Evolutionary conservation across 208 protist species (phyloP).

Genomic region (Trypanosoma cruzi): DNA sequence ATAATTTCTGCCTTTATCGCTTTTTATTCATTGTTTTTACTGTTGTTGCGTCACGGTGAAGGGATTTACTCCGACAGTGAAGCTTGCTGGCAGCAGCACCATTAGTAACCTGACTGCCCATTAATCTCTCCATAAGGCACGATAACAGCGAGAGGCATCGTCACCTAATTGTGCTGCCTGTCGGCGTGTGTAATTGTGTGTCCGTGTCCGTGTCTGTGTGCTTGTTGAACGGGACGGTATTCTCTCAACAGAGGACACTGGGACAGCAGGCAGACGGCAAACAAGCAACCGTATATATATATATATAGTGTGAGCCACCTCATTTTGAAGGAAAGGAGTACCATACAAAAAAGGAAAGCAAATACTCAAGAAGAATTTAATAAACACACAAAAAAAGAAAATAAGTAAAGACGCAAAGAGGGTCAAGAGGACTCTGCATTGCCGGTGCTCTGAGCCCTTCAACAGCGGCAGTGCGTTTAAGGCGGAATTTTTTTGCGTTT

Average conservation of each 20-base stretch:
- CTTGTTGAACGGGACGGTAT: neutral
- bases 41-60: neutral
- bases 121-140: neutral
- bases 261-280: neutral
- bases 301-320: neutral
- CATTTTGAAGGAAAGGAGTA: neutral
- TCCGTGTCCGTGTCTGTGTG: neutral
- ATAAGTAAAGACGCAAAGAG: neutral
- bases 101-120: neutral
- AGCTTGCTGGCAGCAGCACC: neutral
- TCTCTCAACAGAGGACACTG: too few species aligned
- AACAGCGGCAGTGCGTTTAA: neutral
- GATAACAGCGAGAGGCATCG: neutral
- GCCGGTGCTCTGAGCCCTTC: neutral
- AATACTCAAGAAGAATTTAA: neutral
- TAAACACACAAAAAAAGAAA: neutral
- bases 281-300: neutral
- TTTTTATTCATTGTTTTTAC: slow-evolving; percentile 22
- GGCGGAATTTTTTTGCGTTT: neutral
- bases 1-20: neutral
- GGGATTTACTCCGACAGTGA: neutral
- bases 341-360: neutral
- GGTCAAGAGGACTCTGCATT: neutral
- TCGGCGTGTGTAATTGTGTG: neutral
- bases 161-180: neutral